Evolutionary conservation across 176 grass and related monocot species (phyloP).

Genomic region (Juncus inflexus): DNA sequence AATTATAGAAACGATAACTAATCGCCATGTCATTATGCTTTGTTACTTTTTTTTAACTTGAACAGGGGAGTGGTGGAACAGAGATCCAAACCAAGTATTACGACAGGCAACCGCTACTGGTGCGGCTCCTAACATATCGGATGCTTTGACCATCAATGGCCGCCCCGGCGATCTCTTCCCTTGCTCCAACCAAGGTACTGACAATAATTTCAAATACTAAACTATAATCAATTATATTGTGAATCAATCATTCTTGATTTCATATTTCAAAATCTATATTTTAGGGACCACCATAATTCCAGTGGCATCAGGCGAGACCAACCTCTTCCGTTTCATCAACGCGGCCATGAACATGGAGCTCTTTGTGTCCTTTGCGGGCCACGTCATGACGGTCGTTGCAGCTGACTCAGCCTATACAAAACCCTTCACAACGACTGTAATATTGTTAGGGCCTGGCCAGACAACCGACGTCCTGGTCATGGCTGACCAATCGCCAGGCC

Average conservation of each 20-base stretch:
- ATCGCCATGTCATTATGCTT: no score
- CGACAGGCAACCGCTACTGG: slow-evolving; percentile 59
- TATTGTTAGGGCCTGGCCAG: slow-evolving; percentile 74
- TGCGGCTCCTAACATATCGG: slow-evolving; percentile 74
- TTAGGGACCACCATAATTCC: slow-evolving; percentile 69
- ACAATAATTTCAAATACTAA: not conserved
- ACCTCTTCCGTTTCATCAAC: slow-evolving; percentile 72
- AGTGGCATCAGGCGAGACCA: slow-evolving; percentile 55
- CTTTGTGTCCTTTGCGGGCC: slow-evolving; percentile 80
- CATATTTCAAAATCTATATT: not conserved
- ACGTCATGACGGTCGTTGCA: slow-evolving; percentile 79
- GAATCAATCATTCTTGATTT: not conserved
- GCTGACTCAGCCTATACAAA: slow-evolving; percentile 72
- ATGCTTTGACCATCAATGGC: slow-evolving; percentile 74
- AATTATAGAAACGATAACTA: no score
- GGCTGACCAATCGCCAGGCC: slow-evolving; percentile 49
- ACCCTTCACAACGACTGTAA: slow-evolving; percentile 55
- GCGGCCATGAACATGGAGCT: slow-evolving; percentile 71
- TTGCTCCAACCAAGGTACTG: slow-evolving; percentile 67
- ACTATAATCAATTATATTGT: no score
- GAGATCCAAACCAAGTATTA: slow-evolving; percentile 59
- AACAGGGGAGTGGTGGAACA: slow-evolving; percentile 85
- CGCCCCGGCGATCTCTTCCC: slow-evolving; percentile 66
- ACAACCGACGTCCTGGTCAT: slow-evolving; percentile 89
- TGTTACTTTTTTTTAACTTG: not conserved